phyloP scores from a whole-genome alignment of 78 protist species.

The Dictyostelium brefeldianum region DNA sequence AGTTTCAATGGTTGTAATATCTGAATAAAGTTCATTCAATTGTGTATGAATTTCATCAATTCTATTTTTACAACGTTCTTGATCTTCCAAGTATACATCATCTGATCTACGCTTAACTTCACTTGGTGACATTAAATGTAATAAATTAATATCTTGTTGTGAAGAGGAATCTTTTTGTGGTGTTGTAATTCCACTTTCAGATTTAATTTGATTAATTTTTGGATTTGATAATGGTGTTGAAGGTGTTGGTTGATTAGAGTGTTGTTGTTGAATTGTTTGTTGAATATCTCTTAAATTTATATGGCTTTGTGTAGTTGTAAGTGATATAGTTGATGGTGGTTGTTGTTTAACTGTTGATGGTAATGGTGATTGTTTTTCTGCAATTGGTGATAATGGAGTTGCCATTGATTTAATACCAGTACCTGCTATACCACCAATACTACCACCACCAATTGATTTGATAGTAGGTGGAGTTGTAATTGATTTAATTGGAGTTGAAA shows the following conservation, averaged over 20 bases:
- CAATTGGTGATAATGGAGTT: conserved; percentile 4
- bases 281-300: background rate
- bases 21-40: conserved; percentile 29
- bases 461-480: background rate
- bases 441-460: no score
- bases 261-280: background rate
- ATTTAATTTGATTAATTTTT: conserved; percentile 6
- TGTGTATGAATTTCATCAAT: conserved; percentile 44
- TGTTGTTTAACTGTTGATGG: background rate
- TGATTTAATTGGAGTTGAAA: background rate
- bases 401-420: background rate
- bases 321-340: background rate
- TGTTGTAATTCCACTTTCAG: background rate
- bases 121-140: conserved; percentile 16
- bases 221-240: conserved; percentile 13
- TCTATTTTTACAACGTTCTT: conserved; percentile 41
- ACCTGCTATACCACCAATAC: no score
- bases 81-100: background rate
- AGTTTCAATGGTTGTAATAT: conserved; percentile 21
- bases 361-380: background rate
- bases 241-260: background rate
- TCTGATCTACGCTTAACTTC: conserved; percentile 15
- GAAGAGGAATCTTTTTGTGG: background rate
- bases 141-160: background rate
- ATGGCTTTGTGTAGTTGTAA: background rate